phyloP scores from a whole-genome alignment of 208 protist species.

The Crithidia fasciculata region DNA sequence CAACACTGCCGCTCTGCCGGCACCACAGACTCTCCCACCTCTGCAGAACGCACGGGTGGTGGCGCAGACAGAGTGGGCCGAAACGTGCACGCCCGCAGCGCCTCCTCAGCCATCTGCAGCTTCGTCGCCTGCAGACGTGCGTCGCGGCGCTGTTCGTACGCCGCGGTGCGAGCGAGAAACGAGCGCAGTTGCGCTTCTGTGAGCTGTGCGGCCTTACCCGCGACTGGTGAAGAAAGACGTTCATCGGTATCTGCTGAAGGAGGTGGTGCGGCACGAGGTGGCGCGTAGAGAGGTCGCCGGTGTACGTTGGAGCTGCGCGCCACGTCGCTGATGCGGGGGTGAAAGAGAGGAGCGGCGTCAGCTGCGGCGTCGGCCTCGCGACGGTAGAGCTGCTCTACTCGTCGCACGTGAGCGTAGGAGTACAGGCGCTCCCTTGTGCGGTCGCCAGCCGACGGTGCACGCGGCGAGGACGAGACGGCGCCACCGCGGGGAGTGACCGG shows the following conservation, averaged over 20 bases:
- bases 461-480: background rate
- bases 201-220: background rate
- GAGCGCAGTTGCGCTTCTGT: background rate
- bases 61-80: background rate
- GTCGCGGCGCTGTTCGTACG: background rate
- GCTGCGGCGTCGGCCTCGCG: background rate
- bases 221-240: no score
- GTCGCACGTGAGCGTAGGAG: constrained; percentile 9
- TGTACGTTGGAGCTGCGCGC: background rate
- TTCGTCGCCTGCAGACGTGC: constrained; percentile 14
- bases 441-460: background rate
- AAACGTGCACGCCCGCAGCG: constrained; percentile 11
- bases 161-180: background rate
- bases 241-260: background rate
- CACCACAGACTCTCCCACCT: no score
- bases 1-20: no score
- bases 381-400: background rate
- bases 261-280: background rate
- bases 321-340: constrained; percentile 2
- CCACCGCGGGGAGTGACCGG: no score
- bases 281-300: constrained; percentile 2
- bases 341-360: background rate
- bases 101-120: constrained; percentile 3
- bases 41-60: no score
- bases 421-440: constrained; percentile 3